Evolutionary conservation across 2,329 filamentous ascomycete species (phyloP).

Genomic region (Fusarium sp.): DNA sequence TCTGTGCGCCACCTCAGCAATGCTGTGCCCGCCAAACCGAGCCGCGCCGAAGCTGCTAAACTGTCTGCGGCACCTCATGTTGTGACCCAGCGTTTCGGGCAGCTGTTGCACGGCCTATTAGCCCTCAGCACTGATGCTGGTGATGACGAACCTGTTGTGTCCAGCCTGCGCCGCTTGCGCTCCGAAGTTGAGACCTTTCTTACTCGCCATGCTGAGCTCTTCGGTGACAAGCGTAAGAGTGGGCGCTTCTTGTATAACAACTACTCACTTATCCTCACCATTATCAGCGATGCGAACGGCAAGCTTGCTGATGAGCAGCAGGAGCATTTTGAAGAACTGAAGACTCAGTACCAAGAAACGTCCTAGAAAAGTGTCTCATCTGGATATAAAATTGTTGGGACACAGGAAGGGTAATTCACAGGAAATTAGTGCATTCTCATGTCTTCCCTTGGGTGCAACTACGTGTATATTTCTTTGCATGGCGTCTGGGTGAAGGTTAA

Average conservation of each 20-base stretch:
- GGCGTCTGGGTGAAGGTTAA: conserved; percentile 37
- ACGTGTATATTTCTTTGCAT: conserved; percentile 29
- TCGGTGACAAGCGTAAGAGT: conserved; percentile 80
- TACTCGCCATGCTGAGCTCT: conserved; percentile 76
- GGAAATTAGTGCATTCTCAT: conserved; percentile 6
- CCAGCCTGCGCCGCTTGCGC: conserved; percentile 78
- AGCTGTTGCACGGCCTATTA: conserved; percentile 86
- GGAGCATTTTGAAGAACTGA: conserved; percentile 75
- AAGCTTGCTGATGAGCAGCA: conserved; percentile 79
- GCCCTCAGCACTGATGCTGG: conserved; percentile 86
- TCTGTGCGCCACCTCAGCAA: conserved; percentile 74
- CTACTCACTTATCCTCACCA: conserved; percentile 92
- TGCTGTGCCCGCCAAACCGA: conserved; percentile 57
- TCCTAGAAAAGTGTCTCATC: conserved; percentile 9
- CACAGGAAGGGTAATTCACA: not conserved
- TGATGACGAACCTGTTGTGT: conserved; percentile 90
- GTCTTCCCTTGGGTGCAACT: conserved; percentile 20
- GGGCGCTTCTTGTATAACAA: conserved; percentile 95
- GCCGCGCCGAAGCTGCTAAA: conserved; percentile 61
- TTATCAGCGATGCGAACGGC: conserved; percentile 80
- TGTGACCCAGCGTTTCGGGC: conserved; percentile 93
- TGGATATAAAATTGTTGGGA: not conserved
- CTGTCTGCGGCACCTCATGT: conserved; percentile 87
- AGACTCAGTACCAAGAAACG: conserved; percentile 62
- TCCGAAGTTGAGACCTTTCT: conserved; percentile 86